phyloP scores from a whole-genome alignment of 192 early-diverging fungal genomes.

The Backusella liffmaniae region DNA sequence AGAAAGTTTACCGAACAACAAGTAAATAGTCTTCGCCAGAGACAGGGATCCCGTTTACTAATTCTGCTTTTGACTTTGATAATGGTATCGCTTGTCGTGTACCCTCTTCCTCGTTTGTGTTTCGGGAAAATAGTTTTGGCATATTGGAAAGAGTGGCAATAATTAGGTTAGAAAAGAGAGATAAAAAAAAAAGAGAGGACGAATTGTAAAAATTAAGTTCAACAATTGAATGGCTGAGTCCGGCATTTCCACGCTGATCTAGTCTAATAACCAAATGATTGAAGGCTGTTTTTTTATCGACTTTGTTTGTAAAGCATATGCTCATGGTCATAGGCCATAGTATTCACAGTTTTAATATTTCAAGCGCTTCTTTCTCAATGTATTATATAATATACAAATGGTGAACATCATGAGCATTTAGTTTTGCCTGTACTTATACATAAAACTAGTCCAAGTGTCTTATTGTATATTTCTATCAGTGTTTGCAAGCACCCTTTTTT shows the following conservation, averaged over 20 bases:
- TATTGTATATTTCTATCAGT: too few species aligned
- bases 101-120: background rate
- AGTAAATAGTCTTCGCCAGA: slow-evolving; percentile 34
- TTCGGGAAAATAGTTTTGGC: slow-evolving; percentile 10
- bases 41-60: slow-evolving; percentile 18
- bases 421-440: too few species aligned
- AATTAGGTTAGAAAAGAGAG: background rate
- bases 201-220: background rate
- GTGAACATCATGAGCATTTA: too few species aligned
- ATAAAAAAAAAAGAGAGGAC: background rate
- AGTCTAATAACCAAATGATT: too few species aligned
- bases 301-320: background rate
- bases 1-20: slow-evolving; percentile 24
- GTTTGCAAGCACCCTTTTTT: too few species aligned
- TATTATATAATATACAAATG: too few species aligned
- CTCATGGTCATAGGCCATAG: background rate
- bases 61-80: background rate
- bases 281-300: too few species aligned
- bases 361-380: too few species aligned
- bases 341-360: background rate
- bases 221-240: background rate
- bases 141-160: background rate
- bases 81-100: slow-evolving; percentile 11
- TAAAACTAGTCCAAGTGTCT: too few species aligned
- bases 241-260: too few species aligned